Evolutionary conservation across 495 filamentous ascomycete species (phyloP).

Genomic region (Neurospora sp.): DNA sequence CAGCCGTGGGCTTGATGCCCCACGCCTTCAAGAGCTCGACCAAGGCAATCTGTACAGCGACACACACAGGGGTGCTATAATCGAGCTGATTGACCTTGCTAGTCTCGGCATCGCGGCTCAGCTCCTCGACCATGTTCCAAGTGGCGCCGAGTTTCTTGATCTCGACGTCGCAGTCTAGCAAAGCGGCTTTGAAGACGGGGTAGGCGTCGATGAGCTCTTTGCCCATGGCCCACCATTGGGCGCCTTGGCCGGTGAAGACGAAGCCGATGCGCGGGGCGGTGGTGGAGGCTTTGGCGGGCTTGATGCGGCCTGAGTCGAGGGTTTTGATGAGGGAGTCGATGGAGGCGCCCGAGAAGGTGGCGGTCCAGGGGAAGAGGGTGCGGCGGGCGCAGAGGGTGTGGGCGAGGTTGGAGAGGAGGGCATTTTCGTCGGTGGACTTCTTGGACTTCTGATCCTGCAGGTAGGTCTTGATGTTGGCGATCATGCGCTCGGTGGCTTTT

Average conservation of each 20-base stretch:
- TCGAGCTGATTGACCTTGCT: constrained; percentile 17
- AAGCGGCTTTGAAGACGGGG: constrained; percentile 17
- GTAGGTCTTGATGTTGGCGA: constrained; percentile 11
- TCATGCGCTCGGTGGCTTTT: constrained; percentile 10
- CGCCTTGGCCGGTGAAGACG: constrained; percentile 38
- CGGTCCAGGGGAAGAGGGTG: constrained; percentile 20
- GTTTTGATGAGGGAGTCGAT: constrained; percentile 8
- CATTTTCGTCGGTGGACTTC: constrained; percentile 3
- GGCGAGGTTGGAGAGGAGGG: constrained; percentile 21
- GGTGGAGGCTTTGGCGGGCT: constrained; percentile 1
- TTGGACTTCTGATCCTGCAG: neutral
- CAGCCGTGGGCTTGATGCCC: constrained; percentile 39
- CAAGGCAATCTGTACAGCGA: constrained; percentile 42
- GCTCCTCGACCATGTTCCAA: constrained; percentile 12
- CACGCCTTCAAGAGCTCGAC: constrained; percentile 43
- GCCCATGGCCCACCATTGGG: constrained; percentile 48
- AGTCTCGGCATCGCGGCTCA: constrained; percentile 5
- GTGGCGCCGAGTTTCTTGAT: constrained; percentile 23
- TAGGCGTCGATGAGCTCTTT: constrained; percentile 31
- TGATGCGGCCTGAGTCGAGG: constrained; percentile 11
- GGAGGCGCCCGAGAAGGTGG: constrained; percentile 7
- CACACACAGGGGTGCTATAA: constrained; percentile 36
- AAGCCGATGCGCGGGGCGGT: constrained; percentile 15
- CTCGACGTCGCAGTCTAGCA: constrained; percentile 18
- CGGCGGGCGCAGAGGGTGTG: constrained; percentile 24